phyloP scores from a whole-genome alignment of 805 yeast species.

The Teunomyces barrocoloradensis region DNA sequence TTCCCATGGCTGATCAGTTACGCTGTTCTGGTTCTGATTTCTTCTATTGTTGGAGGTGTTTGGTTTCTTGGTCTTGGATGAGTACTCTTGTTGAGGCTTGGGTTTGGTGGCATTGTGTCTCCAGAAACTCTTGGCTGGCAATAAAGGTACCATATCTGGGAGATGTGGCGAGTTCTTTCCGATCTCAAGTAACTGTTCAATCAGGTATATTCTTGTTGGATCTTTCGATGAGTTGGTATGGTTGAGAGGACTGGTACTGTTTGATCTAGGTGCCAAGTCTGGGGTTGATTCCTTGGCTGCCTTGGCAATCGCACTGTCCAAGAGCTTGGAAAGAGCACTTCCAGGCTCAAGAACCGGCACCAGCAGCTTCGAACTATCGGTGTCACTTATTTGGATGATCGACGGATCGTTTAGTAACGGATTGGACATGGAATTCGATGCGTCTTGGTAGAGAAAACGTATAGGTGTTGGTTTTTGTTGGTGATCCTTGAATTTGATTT shows the following conservation, averaged over 20 bases:
- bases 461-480: not conserved
- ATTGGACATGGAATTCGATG: constrained; percentile 10
- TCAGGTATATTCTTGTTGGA: constrained; percentile 20
- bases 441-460: not conserved
- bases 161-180: constrained; percentile 28
- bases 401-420: constrained; percentile 31
- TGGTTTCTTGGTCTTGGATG: constrained; percentile 13
- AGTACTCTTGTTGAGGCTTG: constrained; percentile 3
- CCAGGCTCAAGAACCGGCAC: constrained; percentile 24
- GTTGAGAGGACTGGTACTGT: constrained; percentile 9
- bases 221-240: constrained; percentile 4
- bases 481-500: not conserved
- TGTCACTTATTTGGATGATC: constrained; percentile 17
- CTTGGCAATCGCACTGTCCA: constrained; percentile 47
- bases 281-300: constrained; percentile 46
- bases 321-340: constrained; percentile 38
- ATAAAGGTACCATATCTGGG: constrained; percentile 14
- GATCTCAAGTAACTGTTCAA: constrained; percentile 29
- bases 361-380: constrained; percentile 4
- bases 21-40: constrained; percentile 12
- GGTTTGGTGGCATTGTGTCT: constrained; percentile 27
- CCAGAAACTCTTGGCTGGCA: constrained; percentile 53
- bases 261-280: constrained; percentile 22
- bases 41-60: constrained; percentile 14
- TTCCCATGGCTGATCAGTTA: constrained; percentile 27